Conservation (phyloP, 2,329 filamentous ascomycete species). For the Colletotrichum melonis region DNA sequence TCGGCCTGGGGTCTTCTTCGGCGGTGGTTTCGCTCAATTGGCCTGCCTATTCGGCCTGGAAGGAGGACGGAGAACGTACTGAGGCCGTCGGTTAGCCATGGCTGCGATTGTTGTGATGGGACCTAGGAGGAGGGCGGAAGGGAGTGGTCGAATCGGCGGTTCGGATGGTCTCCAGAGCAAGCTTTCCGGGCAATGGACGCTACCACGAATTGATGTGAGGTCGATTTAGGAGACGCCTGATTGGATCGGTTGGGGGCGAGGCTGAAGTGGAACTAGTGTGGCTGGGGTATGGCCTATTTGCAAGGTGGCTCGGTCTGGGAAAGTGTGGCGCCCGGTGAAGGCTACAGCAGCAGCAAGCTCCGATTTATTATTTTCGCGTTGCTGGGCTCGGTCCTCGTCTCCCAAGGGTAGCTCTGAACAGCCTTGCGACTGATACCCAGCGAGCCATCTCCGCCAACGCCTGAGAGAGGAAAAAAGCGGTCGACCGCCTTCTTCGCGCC, state of each 20-base stretch:
- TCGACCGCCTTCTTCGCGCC: neutral
- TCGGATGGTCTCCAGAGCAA: slow-evolving; percentile 37
- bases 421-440: slow-evolving; percentile 13
- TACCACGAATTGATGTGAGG: slow-evolving; percentile 49
- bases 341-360: slow-evolving; percentile 29
- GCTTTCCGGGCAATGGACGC: slow-evolving; percentile 30
- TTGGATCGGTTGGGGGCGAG: slow-evolving; percentile 49
- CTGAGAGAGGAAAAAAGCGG: neutral
- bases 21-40: slow-evolving; percentile 17
- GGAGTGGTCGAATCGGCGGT: slow-evolving; percentile 36
- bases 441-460: neutral
- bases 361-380: slow-evolving; percentile 38
- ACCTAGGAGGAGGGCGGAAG: slow-evolving; percentile 13
- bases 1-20: neutral
- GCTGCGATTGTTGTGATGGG: slow-evolving; percentile 40
- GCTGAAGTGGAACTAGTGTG: slow-evolving; percentile 38
- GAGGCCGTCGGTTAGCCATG: slow-evolving; percentile 56
- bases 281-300: neutral
- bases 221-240: slow-evolving; percentile 52
- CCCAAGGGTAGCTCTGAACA: slow-evolving; percentile 22
- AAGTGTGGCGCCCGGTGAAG: slow-evolving; percentile 35
- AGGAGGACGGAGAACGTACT: slow-evolving; percentile 47
- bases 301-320: slow-evolving; percentile 26
- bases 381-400: slow-evolving; percentile 3
- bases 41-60: neutral